Percentiles rank a stretch among this genome's conserved stretches.
phyloP scores from a whole-genome alignment of 768 basidiomycete species.

The Paxillus involutus region DNA sequence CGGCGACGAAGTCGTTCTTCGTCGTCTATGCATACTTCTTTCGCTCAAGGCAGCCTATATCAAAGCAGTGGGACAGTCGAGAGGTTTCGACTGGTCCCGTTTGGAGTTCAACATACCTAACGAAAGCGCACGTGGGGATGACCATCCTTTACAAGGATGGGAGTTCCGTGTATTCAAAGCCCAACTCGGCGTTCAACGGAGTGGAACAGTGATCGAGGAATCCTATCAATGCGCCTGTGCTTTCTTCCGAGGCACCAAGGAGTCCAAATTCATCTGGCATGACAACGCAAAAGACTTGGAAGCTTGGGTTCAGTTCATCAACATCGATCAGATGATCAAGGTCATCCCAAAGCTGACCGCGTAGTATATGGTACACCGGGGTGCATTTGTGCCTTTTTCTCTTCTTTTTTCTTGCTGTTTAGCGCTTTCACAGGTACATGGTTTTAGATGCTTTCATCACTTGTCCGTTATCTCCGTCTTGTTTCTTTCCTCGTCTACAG shows the following conservation, averaged over 20 bases:
- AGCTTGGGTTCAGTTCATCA: slow-evolving; percentile 83
- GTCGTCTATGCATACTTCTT: slow-evolving; percentile 74
- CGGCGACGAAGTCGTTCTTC: slow-evolving; percentile 64
- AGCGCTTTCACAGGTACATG: neutral
- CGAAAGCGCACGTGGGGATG: slow-evolving; percentile 63
- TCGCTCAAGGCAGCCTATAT: slow-evolving; percentile 82
- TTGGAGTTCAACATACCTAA: slow-evolving; percentile 79
- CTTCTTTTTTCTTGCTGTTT: neutral
- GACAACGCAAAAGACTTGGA: slow-evolving; percentile 65
- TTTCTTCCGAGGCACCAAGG: slow-evolving; percentile 67
- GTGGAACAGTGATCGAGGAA: slow-evolving; percentile 55
- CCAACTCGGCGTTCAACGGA: slow-evolving; percentile 65
- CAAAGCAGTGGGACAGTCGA: slow-evolving; percentile 78
- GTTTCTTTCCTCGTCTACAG: neutral
- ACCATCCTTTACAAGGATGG: slow-evolving; percentile 72
- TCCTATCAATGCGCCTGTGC: slow-evolving; percentile 76
- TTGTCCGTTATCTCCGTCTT: neutral
- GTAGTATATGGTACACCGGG: slow-evolving; percentile 20
- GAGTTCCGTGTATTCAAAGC: slow-evolving; percentile 83
- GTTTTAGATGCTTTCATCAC: neutral
- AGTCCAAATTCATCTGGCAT: slow-evolving; percentile 73
- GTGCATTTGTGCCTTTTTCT: neutral
- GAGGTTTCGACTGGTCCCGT: slow-evolving; percentile 79
- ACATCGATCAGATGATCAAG: slow-evolving; percentile 78
- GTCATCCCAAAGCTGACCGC: slow-evolving; percentile 75